Conservation (phyloP, 2,329 filamentous ascomycete species). For the Ophiostoma australiae region DNA sequence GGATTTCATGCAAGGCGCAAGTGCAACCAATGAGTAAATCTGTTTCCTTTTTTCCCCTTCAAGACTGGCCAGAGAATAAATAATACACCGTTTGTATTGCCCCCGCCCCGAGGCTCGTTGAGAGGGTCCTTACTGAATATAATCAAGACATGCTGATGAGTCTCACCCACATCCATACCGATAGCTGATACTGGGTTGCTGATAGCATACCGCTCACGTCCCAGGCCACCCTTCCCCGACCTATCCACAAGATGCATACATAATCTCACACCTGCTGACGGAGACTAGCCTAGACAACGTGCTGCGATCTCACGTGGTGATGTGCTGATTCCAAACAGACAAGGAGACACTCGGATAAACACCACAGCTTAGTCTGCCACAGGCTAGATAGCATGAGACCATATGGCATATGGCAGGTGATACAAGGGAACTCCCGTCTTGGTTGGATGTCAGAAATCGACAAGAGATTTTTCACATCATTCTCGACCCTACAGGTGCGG, state of each 20-base stretch:
- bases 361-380: neutral
- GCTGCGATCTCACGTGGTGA: neutral
- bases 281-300: neutral
- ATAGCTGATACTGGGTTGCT: neutral
- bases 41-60: no score
- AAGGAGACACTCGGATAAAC: neutral
- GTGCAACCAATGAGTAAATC: neutral
- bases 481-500: neutral
- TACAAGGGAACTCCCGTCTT: neutral
- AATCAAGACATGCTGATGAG: neutral
- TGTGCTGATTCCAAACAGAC: slow-evolving; percentile 3
- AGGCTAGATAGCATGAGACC: neutral
- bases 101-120: neutral
- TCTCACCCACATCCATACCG: neutral
- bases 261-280: neutral
- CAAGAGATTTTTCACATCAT: neutral
- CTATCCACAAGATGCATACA: neutral
- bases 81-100: slow-evolving; percentile 1
- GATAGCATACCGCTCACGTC: neutral
- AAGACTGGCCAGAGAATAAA: neutral
- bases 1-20: neutral
- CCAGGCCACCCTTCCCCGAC: neutral
- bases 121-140: neutral
- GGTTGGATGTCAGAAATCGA: neutral
- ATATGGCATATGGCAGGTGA: neutral